A percentile compares a stretch with the other conserved stretches of the same genome.
Conservation (phyloP, 2,329 filamentous ascomycete species). For the Cercospora sesami region DNA sequence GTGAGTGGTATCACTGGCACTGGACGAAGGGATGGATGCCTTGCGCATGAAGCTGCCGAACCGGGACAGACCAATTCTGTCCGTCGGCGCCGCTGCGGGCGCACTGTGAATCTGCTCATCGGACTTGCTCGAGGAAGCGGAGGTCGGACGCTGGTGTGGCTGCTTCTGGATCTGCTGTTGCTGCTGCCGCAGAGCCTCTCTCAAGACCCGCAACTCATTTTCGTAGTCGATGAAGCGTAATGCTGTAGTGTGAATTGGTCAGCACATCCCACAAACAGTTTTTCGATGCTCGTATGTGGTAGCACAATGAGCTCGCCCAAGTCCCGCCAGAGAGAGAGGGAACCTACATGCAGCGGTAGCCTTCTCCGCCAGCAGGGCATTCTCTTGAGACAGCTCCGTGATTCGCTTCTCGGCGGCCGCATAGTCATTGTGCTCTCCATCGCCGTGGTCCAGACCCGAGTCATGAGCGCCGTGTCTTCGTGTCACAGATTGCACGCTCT, state of each 20-base stretch:
- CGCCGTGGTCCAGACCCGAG: slow-evolving; percentile 57
- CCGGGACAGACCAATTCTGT: slow-evolving; percentile 40
- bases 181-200: slow-evolving; percentile 40
- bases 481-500: slow-evolving; percentile 27
- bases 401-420: slow-evolving; percentile 39
- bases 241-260: slow-evolving; percentile 25
- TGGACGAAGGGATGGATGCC: slow-evolving; percentile 36
- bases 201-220: slow-evolving; percentile 67
- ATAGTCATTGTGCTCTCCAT: slow-evolving; percentile 44
- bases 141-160: slow-evolving; percentile 26
- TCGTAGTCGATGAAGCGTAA: slow-evolving; percentile 71
- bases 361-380: slow-evolving; percentile 69
- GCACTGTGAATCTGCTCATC: slow-evolving; percentile 16
- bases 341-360: slow-evolving; percentile 61
- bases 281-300: background rate
- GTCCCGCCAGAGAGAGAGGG: background rate
- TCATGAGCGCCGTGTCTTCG: slow-evolving; percentile 43
- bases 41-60: slow-evolving; percentile 48
- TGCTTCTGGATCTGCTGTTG: slow-evolving; percentile 31
- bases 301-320: background rate
- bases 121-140: slow-evolving; percentile 21
- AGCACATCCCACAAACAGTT: background rate
- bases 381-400: slow-evolving; percentile 68
- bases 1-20: slow-evolving; percentile 35
- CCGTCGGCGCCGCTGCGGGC: slow-evolving; percentile 22